A percentile compares a stretch with the other conserved stretches of the same genome.
phyloP scores from a whole-genome alignment of 208 protist species.

The Acanthamoeba sp. region DNA sequence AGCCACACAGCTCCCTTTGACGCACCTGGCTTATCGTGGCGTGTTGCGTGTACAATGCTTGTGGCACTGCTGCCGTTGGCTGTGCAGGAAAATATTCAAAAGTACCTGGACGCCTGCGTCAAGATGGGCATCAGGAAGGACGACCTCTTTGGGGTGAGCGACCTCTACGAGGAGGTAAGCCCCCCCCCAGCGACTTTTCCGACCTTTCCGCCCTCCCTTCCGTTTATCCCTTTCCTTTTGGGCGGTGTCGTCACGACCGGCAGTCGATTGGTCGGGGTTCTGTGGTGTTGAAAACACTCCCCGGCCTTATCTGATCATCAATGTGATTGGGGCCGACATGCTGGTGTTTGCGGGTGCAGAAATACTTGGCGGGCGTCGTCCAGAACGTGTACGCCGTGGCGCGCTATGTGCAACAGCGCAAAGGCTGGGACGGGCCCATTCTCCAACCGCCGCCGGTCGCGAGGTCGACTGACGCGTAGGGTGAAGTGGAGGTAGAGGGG shows the following conservation, averaged over 20 bases:
- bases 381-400: conserved; percentile 32
- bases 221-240: background rate
- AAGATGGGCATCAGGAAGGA: conserved; percentile 62
- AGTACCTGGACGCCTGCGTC: conserved; percentile 46
- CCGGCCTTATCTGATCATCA: no score
- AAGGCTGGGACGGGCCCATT: background rate
- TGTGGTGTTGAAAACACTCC: no score
- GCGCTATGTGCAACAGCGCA: conserved; percentile 28
- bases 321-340: no score
- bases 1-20: no score
- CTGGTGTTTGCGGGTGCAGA: no score
- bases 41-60: background rate
- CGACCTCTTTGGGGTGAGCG: conserved; percentile 16
- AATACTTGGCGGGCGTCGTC: conserved; percentile 4
- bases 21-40: no score
- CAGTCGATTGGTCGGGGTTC: no score
- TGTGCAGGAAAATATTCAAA: conserved; percentile 56
- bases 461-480: background rate
- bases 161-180: conserved; percentile 45
- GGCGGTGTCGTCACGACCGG: no score
- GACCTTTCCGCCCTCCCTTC: background rate
- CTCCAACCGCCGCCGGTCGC: background rate
- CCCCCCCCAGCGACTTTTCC: background rate
- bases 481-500: no score
- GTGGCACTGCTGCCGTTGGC: no score